Evolutionary conservation across 345 rosid species (phyloP), one percentile per base, ranked within the genome.

Genomic region (Aquilaria sinensis): DNA sequence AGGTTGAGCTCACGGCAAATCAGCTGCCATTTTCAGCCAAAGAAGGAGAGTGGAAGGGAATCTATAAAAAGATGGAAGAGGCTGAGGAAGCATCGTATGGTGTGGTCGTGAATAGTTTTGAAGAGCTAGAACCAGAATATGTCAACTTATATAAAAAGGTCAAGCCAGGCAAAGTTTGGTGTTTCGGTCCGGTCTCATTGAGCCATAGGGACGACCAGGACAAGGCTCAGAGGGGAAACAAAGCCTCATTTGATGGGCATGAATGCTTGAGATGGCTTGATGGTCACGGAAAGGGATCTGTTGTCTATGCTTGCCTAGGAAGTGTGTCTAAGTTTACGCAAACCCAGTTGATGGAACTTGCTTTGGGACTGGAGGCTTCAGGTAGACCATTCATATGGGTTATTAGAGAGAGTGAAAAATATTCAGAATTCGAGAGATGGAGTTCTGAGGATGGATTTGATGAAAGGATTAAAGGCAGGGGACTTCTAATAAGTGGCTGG

Each of bases 251-350:
- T 45, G 58, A 46, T 51, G 53, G 48, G 46, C 49, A 64, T 0
- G 58, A 69, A 0, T 78, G 75, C 30, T 0, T 80, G 37, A 56
- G 51, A 29, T 83, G 84, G 87, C 75, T 80, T 8, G 74, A 80
- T 45, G 64, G 67, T 23, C 37, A 58, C 52, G 61, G 52, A 7
- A n/a, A 56, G 0, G 16, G 58, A 0, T 83, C 81, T 0, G 78
- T 83, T 1, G 13, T 80, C 2, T 83, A 83, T 53, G 81, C 71
- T 58, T 83, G 79, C 46, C 75, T 80, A 0, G 85, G 85, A 34
- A 77, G 79, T 62, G 37, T 75, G 0, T 68, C 67, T 53, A 72
- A 62, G 55, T 74, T 72, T 49, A 56, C 74, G 2, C 14, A 56
- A 4, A 8, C 51, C 4, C 84, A 80, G 14, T 47, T 80, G 75